Evolutionary conservation across 2,329 filamentous ascomycete species (phyloP), one percentile per base, ranked within the genome.

Genomic region (Hypoxylon sp.): DNA sequence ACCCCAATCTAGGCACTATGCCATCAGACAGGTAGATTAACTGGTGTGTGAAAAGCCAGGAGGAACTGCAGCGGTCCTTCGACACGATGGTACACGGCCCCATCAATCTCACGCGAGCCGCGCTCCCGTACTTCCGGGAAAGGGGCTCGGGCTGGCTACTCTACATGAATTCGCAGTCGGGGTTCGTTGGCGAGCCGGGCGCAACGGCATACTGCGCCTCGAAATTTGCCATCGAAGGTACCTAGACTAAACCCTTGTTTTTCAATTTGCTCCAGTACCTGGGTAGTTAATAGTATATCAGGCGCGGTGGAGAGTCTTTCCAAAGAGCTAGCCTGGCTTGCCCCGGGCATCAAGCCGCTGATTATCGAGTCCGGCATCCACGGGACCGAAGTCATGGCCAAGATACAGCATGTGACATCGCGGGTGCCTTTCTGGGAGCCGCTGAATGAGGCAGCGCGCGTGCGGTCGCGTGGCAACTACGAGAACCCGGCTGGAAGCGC

Each of bases 251-350:
- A 3, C 24, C 24, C 24, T 27, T 27, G 3, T 27, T 3, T 3
- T 27, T 27, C 24, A 2, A 27, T 27, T 27, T 27, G 24, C 1
- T 27, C 24, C 3, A 27, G 24, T n/a, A n/a, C n/a, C n/a, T n/a
- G n/a, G n/a, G n/a, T 27, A 13, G 32, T 35, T 11, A 35, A 35
- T 35, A 13, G 8, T 35, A 35, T 35, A 35, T 35, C 32, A 65
- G 61, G 65, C 6, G 65, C 61, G 21, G 65, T 68, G 7, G 65
- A 68, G 47, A 62, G 66, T 46, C 57, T 65, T 4, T 10, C 62
- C 4, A 68, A 65, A 50, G 66, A 68, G 32, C 39, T 68, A 1
- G 62, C 66, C n/a, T 68, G 62, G 66, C 62, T 65, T 17, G 66
- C 66, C 13, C 65, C 65, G 10, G 61, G 65, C 10, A 65, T 67